phyloP scores from a whole-genome alignment of 1,284 basidiomycete species.

The Kwoniella shivajii region DNA sequence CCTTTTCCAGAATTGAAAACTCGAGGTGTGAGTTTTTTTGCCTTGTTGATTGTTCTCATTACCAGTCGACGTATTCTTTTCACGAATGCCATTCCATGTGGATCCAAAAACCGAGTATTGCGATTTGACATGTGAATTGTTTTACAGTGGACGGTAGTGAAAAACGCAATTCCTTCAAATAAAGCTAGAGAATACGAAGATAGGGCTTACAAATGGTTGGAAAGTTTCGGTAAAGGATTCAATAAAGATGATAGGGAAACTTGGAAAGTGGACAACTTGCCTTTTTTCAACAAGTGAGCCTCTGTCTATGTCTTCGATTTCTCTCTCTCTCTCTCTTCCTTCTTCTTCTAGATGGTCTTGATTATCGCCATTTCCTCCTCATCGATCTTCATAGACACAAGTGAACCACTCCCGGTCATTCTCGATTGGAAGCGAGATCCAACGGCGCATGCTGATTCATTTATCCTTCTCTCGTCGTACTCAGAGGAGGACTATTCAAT shows the following conservation, averaged over 20 bases:
- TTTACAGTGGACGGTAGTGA: conserved; percentile 45
- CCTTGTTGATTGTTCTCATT: neutral
- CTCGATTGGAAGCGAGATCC: too few species aligned
- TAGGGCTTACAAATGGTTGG: conserved; percentile 48
- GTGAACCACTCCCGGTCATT: too few species aligned
- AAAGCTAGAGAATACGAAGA: conserved; percentile 44
- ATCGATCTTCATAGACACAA: too few species aligned
- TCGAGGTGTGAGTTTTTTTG: conserved; percentile 30
- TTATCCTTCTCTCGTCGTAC: too few species aligned
- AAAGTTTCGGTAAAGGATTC: conserved; percentile 50
- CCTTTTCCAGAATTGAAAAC: conserved; percentile 28
- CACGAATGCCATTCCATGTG: neutral
- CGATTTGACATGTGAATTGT: neutral
- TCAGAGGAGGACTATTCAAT: conserved; percentile 43
- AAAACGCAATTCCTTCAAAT: conserved; percentile 40
- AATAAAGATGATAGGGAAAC: conserved; percentile 50
- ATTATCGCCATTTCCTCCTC: too few species aligned
- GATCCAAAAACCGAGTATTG: neutral
- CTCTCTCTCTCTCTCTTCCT: neutral
- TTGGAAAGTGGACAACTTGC: conserved; percentile 47
- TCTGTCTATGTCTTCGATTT: neutral
- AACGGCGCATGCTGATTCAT: too few species aligned
- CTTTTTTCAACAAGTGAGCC: conserved; percentile 40
- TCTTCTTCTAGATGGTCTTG: neutral
- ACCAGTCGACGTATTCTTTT: neutral